Evolutionary conservation across 371 early-diverging fungal genomes (phyloP), one percentile per base, ranked within the genome.

Genomic region (Apophysomyces variabilis): DNA sequence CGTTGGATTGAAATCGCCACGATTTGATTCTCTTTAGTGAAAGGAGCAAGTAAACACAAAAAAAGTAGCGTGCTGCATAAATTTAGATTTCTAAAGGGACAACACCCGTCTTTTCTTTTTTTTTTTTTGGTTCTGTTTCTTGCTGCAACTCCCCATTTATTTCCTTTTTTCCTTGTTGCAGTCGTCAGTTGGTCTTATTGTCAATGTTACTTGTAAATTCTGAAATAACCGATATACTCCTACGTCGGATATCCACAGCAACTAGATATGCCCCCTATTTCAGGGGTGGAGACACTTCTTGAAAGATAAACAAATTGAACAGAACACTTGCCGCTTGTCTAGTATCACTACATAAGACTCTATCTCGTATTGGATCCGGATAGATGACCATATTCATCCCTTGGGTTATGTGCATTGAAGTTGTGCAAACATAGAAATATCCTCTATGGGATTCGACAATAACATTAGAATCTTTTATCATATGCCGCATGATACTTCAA

Each of bases 1-100:
- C 54, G 54, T 50, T 50, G 8, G 54, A 50, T 50, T 50, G 54
- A 50, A 50, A 50, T 50, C 54, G 54, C 18, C 54, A 50, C 54
- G 54, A 50, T 21, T 21, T 5, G 7, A 9, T 50, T 50, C 4
- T 50, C 16, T 8, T 13, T 3, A 11, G n/a, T 21, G 16, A 26
- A 18, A 50, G 21, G 54, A 21, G 54, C 32, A 26, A 26, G 32
- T 26, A 3, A 3, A 26, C 32, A 26, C 32, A 26, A 26, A 26
- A 26, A 50, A 50, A 5, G 21, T 21, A 50, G 54, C 21, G 9
- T 9, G n/a, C 1, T 50, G 54, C 54, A 50, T 50, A 50, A 50
- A 50, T 50, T 50, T 50, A 50, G 54, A 50, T 21, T 50, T 50
- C n/a, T 7, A 11, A 50, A 50, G 54, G 54, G 54, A 50, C 54